Evolutionary conservation across 1,284 basidiomycete genomes (phyloP).

Genomic region (Trametes polyzona): DNA sequence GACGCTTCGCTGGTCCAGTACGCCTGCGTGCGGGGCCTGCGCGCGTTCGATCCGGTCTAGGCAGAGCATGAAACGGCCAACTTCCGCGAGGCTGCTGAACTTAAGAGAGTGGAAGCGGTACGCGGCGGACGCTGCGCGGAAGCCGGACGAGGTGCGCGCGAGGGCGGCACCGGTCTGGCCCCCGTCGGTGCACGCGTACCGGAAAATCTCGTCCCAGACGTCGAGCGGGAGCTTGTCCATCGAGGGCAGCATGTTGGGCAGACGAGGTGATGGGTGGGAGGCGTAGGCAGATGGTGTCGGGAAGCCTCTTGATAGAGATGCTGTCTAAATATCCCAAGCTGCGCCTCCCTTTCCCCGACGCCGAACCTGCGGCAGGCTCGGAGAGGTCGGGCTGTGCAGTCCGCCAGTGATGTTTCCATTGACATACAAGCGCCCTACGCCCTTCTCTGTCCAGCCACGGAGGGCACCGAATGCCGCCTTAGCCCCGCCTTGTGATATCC

Average conservation of each 20-base stretch:
- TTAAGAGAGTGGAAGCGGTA: slow-evolving; percentile 15
- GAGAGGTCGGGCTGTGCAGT: background rate
- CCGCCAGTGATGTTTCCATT: background rate
- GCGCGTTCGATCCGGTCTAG: slow-evolving; percentile 10
- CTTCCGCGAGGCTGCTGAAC: slow-evolving; percentile 12
- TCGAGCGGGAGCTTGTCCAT: slow-evolving; percentile 5
- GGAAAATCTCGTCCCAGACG: slow-evolving; percentile 11
- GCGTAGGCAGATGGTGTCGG: background rate
- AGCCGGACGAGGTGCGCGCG: slow-evolving; percentile 4
- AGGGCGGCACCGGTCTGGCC: slow-evolving; percentile 15
- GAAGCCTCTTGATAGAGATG: background rate
- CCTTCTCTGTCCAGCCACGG: too few relatives aligned
- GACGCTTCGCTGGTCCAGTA: background rate
- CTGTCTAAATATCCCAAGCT: background rate
- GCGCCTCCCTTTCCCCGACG: background rate
- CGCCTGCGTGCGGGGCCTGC: background rate
- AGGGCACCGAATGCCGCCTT: too few relatives aligned
- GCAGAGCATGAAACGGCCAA: slow-evolving; percentile 14
- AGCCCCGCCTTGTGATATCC: too few relatives aligned
- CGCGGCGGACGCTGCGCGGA: slow-evolving; percentile 6
- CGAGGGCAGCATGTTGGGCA: background rate
- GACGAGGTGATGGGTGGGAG: background rate
- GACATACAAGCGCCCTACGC: background rate
- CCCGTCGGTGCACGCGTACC: slow-evolving; percentile 13
- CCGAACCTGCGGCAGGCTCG: background rate